These are phyloP conservation scores for Xylariales sp. DNA, from an alignment of 2,329 filamentous ascomycete genomes.

Conservation along the genomic window DNA sequence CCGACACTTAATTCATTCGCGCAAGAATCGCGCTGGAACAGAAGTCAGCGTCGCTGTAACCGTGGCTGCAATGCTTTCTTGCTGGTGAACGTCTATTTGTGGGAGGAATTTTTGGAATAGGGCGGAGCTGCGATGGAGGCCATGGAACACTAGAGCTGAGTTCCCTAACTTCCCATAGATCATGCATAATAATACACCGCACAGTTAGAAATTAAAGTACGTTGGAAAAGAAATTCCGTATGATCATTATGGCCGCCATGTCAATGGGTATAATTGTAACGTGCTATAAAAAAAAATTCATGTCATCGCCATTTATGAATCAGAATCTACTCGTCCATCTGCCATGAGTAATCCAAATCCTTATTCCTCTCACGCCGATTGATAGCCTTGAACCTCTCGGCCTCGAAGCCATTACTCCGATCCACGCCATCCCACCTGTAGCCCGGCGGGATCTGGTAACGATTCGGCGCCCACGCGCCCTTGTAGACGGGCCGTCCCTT, in stretches of 20 bases:
- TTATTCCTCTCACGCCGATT: constrained; percentile 82
- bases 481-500: constrained; percentile 75
- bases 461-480: constrained; percentile 86
- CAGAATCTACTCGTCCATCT: constrained; percentile 84
- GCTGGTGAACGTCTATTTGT: not conserved
- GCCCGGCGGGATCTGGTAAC: constrained; percentile 92
- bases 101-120: not conserved
- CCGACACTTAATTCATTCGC: not conserved
- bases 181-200: constrained; percentile 30
- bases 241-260: constrained; percentile 10
- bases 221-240: not conserved
- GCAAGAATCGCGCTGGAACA: not conserved
- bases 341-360: constrained; percentile 90
- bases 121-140: not conserved
- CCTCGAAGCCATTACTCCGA: constrained; percentile 91
- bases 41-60: not conserved
- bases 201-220: constrained; percentile 5
- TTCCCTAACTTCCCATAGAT: constrained; percentile 19
- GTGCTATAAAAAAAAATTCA: constrained; percentile 10
- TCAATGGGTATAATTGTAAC: constrained; percentile 35
- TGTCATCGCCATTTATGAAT: constrained; percentile 13
- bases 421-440: constrained; percentile 98
- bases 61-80: not conserved
- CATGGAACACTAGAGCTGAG: not conserved
- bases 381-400: constrained; percentile 88